These are phyloP conservation scores for Thelephora aurantiotincta DNA, from an alignment of 768 basidiomycete genomes.

Conservation along the genomic window DNA sequence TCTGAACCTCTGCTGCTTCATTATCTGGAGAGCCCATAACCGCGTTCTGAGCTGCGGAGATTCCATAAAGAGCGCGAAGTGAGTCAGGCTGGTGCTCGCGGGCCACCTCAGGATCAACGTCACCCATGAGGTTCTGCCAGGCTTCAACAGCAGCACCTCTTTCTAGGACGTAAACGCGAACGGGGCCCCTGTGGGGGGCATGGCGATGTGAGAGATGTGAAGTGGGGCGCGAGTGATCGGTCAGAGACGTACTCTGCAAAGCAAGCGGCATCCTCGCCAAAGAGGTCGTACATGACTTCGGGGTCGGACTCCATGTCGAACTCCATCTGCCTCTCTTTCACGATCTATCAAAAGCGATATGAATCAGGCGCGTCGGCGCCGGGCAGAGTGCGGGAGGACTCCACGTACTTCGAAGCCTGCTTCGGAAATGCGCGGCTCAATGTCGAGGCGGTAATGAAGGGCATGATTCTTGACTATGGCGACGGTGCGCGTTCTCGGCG, in stretches of 20 bases:
- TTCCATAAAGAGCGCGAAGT: constrained; percentile 58
- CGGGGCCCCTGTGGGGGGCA: constrained; percentile 45
- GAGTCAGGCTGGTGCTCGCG: constrained; percentile 42
- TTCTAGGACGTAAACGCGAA: constrained; percentile 88
- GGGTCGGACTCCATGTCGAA: constrained; percentile 77
- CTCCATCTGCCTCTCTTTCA: constrained; percentile 82
- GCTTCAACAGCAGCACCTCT: constrained; percentile 71
- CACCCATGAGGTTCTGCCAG: constrained; percentile 64
- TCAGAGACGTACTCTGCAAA: constrained; percentile 57
- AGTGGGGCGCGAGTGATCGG: neutral
- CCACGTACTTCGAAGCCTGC: constrained; percentile 67
- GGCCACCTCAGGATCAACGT: constrained; percentile 44
- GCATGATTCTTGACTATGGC: constrained; percentile 80
- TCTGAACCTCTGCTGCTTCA: constrained; percentile 65
- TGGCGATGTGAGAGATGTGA: neutral
- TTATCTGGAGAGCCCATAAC: constrained; percentile 60
- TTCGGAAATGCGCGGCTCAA: constrained; percentile 66
- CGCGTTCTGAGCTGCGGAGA: constrained; percentile 39
- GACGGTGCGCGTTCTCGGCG: constrained; percentile 42
- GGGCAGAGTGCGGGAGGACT: constrained; percentile 4
- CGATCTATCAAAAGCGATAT: constrained; percentile 35
- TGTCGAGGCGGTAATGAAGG: constrained; percentile 57
- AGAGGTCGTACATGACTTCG: constrained; percentile 64
- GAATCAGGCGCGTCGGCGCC: constrained; percentile 5
- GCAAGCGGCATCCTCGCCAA: constrained; percentile 62